phyloP scores from a whole-genome alignment of 1,139 yeast species.

The Pichia sp. region DNA sequence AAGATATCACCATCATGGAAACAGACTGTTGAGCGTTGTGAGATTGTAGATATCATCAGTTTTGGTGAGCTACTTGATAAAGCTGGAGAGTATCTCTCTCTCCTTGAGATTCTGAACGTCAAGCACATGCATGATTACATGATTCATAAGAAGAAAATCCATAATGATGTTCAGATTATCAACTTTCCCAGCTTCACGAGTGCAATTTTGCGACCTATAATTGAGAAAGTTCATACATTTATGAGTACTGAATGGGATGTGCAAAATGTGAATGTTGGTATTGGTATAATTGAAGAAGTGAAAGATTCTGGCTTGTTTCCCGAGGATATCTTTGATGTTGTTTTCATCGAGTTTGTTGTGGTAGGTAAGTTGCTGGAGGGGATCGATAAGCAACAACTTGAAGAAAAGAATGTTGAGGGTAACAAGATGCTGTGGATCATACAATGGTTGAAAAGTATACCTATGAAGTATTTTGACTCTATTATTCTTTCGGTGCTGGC shows the following conservation, averaged over 20 bases:
- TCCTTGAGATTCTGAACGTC: slow-evolving; percentile 19
- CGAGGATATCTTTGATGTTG: no score
- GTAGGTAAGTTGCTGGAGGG: no score
- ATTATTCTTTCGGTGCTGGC: no score
- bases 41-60: slow-evolving; percentile 12
- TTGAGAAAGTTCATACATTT: slow-evolving; percentile 24
- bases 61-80: slow-evolving; percentile 6
- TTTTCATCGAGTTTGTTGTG: no score
- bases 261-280: slow-evolving; percentile 26
- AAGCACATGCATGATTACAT: slow-evolving; percentile 30
- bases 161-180: no score
- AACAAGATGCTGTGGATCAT: no score
- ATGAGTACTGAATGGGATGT: slow-evolving; percentile 30
- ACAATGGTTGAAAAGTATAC: no score
- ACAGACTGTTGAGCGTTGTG: background rate
- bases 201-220: slow-evolving; percentile 18
- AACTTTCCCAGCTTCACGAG: no score
- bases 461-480: no score
- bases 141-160: no score
- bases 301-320: slow-evolving; percentile 17
- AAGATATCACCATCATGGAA: background rate
- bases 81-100: slow-evolving; percentile 1
- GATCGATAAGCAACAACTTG: no score
- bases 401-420: no score
- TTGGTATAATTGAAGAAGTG: slow-evolving; percentile 31